Percentiles rank a stretch among this genome's conserved stretches.
These are phyloP conservation scores for Tolypocladium capitatum DNA, from an alignment of 2,329 filamentous ascomycete species.

Conservation along the genomic window DNA sequence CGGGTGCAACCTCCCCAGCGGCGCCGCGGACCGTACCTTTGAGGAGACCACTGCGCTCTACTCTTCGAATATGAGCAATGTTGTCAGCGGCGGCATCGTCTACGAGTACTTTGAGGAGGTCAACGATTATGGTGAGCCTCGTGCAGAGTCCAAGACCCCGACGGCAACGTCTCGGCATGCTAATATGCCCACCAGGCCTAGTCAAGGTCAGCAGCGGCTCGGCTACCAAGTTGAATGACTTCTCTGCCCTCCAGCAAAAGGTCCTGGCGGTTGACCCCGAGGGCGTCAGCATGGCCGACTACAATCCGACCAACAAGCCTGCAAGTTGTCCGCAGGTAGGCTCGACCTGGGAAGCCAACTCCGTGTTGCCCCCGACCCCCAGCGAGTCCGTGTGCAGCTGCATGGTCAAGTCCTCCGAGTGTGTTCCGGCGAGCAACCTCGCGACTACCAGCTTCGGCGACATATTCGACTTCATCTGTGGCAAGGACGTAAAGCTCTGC, in stretches of 20 bases:
- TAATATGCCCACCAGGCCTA: constrained; percentile 36
- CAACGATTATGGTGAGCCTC: constrained; percentile 65
- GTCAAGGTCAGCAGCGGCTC: constrained; percentile 40
- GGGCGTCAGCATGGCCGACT: constrained; percentile 51
- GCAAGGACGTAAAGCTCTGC: constrained; percentile 42
- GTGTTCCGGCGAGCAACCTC: constrained; percentile 49
- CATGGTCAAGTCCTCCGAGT: constrained; percentile 66
- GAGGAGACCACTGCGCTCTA: constrained; percentile 76
- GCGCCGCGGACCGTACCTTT: constrained; percentile 59
- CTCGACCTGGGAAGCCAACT: constrained; percentile 49
- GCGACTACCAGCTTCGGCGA: constrained; percentile 44
- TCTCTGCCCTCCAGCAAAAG: constrained; percentile 54
- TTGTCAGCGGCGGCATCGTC: constrained; percentile 93
- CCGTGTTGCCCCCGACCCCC: constrained; percentile 66
- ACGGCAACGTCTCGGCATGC: background rate
- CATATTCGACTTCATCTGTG: constrained; percentile 70
- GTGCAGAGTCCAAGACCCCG: background rate
- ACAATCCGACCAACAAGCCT: constrained; percentile 63
- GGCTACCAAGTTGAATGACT: constrained; percentile 61
- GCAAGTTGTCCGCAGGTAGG: constrained; percentile 57
- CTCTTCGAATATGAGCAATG: constrained; percentile 62
- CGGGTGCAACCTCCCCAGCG: constrained; percentile 65
- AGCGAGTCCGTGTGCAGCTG: constrained; percentile 71
- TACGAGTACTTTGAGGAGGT: constrained; percentile 95
- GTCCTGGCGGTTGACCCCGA: constrained; percentile 55